phyloP scores from a whole-genome alignment of 139 green algal species.

The Micractinium sp. region DNA sequence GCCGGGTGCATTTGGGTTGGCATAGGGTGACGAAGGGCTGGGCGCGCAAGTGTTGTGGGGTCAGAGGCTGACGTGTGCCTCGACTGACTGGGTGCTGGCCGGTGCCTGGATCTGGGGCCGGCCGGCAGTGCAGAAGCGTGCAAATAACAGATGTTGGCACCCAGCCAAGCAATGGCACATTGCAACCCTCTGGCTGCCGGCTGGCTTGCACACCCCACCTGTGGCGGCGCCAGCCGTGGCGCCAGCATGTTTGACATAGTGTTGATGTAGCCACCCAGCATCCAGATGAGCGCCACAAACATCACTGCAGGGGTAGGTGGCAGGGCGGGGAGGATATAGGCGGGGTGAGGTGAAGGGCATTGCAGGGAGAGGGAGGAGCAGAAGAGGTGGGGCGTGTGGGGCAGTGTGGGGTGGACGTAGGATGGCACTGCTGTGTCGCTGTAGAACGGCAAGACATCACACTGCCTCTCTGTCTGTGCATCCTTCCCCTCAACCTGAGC shows the following conservation, averaged over 20 bases:
- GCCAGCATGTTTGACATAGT: slow-evolving; percentile 76
- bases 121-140: neutral
- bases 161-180: too few species aligned
- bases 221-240: slow-evolving; percentile 57
- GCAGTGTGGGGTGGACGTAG: too few species aligned
- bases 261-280: slow-evolving; percentile 71
- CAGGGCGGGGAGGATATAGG: too few species aligned
- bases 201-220: neutral
- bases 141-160: too few species aligned
- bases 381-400: too few species aligned
- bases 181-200: neutral
- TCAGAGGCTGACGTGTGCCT: neutral
- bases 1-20: neutral
- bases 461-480: too few species aligned
- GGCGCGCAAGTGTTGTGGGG: neutral
- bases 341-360: too few species aligned
- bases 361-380: neutral
- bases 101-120: too few species aligned
- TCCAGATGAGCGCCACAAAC: slow-evolving; percentile 62
- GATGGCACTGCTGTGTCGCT: too few species aligned
- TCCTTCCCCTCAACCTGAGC: too few species aligned
- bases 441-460: too few species aligned
- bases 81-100: too few species aligned
- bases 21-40: neutral
- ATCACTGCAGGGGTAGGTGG: slow-evolving; percentile 16